Percentiles rank a stretch among this genome's conserved stretches.
Evolutionary conservation across 495 filamentous ascomycete genomes (phyloP).

Genomic region (Parathielavia appendiculata): DNA sequence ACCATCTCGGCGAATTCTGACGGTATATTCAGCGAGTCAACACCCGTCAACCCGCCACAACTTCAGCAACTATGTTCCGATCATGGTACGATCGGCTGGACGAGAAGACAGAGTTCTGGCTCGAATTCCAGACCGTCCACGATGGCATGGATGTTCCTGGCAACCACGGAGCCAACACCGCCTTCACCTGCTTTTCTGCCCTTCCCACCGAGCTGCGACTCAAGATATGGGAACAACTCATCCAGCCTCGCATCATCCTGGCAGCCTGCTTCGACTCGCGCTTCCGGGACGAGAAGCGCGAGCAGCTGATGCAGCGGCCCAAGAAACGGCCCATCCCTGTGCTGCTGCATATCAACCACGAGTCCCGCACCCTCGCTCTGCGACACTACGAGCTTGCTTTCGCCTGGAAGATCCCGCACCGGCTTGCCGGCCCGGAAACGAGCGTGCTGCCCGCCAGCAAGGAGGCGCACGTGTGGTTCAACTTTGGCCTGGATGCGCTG

Average conservation of each 20-base stretch:
- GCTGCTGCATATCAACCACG: slow-evolving; percentile 38
- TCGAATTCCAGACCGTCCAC: slow-evolving; percentile 36
- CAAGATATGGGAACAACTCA: slow-evolving; percentile 40
- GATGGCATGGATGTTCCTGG: slow-evolving; percentile 28
- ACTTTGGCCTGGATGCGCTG: slow-evolving; percentile 36
- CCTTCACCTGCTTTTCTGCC: slow-evolving; percentile 36
- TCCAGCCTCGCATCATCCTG: slow-evolving; percentile 37
- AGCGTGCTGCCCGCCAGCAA: slow-evolving; percentile 19
- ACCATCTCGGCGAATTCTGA: not conserved
- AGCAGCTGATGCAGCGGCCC: slow-evolving; percentile 19
- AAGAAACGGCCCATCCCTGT: slow-evolving; percentile 29
- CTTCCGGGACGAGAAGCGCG: slow-evolving; percentile 14
- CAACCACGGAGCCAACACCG: not conserved
- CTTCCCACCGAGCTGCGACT: slow-evolving; percentile 46
- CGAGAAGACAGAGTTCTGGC: slow-evolving; percentile 29
- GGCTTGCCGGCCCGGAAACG: slow-evolving; percentile 23
- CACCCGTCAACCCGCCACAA: not conserved
- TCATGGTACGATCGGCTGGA: slow-evolving; percentile 17
- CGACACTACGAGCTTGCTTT: slow-evolving; percentile 41
- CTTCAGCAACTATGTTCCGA: slow-evolving; percentile 7
- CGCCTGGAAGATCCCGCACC: slow-evolving; percentile 34
- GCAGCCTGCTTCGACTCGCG: slow-evolving; percentile 32
- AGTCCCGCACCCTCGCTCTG: slow-evolving; percentile 40
- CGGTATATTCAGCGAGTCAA: not conserved
- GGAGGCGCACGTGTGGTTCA: slow-evolving; percentile 37